Base-by-base conservation (phyloP, 176 grass and related monocot genomes). In the Cenchrus americanus region DNA sequence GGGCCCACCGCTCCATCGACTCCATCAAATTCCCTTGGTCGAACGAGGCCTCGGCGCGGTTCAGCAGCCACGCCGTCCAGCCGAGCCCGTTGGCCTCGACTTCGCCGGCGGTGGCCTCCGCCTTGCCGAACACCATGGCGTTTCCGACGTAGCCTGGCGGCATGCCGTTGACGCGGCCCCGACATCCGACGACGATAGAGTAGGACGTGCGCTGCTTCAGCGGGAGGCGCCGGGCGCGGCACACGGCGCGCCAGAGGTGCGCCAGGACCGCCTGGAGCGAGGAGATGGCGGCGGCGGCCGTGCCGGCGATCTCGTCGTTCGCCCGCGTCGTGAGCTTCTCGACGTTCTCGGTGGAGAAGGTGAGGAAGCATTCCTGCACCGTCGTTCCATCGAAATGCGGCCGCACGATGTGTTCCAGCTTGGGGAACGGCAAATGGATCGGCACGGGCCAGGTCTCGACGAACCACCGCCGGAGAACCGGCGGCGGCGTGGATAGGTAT, bases 211-310 rank as follows among this genome's bases (percentile, higher is more conserved):
- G 52, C 30, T 86, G 78, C 7, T 79, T 11, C 24, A 52, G 83
- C 18, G 71, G 22, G n/a, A 86, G 62, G 7, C 27, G 64, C 8
- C 86, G 86, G 5, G 83, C 90, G 6, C 83, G 86, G n/a, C 79
- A 76, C 21, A 89, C 76, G 1, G 78, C 61, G 0, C 86, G 77
- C 90, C 90, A 92, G 10, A 92, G 74, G 63, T 64, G 79, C 0
- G 86, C 86, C 64, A 87, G 69, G 5, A 86, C 24, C 0, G 83
- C 60, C 55, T 92, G 86, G 10, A 92, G 87, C 34, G 90, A 86
- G 10, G 90, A 89, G 63, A 92, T 83, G 43, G 19, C 1, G 32
- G 21, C 48, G 23, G 14, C 30, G 7, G 34, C 66, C 23, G 80
- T 47, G 72, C 66, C 66, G 77, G 3, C 34, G 3, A 85, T 34